Conservation (phyloP, 2,329 filamentous ascomycete genomes). For the Colletotrichum caudatum region DNA sequence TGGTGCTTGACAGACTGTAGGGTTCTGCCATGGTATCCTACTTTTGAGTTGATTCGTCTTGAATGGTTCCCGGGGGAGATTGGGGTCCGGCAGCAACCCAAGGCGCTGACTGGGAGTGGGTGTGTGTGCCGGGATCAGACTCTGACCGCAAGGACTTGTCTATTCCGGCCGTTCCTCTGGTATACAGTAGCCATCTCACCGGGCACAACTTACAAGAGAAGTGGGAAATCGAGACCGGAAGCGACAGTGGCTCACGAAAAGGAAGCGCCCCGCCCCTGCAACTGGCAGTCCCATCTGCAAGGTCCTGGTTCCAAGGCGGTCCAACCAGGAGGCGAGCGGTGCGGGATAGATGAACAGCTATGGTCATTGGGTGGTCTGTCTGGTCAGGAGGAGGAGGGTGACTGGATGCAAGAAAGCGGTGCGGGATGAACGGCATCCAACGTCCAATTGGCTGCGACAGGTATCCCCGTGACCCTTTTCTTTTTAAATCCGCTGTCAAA, state of each 20-base stretch:
- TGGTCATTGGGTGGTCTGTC: constrained; percentile 25
- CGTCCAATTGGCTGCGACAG: too few relatives aligned
- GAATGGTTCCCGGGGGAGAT: neutral
- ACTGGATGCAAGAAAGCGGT: neutral
- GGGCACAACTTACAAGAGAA: constrained; percentile 7
- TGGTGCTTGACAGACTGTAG: constrained; percentile 15
- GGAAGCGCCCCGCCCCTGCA: constrained; percentile 11
- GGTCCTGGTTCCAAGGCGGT: constrained; percentile 10
- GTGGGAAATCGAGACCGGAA: constrained; percentile 20
- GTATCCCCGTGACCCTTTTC: too few relatives aligned
- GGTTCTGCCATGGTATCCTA: constrained; percentile 24
- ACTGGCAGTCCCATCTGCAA: constrained; percentile 17
- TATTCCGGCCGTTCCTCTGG: constrained; percentile 33
- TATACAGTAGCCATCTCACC: constrained; percentile 14
- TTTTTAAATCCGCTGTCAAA: too few relatives aligned
- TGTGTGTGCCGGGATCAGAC: constrained; percentile 8
- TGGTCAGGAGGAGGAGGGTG: neutral
- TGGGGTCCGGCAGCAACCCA: constrained; percentile 21
- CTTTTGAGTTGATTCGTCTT: neutral
- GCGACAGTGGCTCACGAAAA: constrained; percentile 1
- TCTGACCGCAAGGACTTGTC: constrained; percentile 12
- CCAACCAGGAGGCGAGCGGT: neutral
- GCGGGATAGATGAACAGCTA: constrained; percentile 29
- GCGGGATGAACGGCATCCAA: too few relatives aligned
- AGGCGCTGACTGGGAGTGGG: neutral